Conservation (phyloP, 495 filamentous ascomycete genomes). For the Xylaria cubensis region DNA sequence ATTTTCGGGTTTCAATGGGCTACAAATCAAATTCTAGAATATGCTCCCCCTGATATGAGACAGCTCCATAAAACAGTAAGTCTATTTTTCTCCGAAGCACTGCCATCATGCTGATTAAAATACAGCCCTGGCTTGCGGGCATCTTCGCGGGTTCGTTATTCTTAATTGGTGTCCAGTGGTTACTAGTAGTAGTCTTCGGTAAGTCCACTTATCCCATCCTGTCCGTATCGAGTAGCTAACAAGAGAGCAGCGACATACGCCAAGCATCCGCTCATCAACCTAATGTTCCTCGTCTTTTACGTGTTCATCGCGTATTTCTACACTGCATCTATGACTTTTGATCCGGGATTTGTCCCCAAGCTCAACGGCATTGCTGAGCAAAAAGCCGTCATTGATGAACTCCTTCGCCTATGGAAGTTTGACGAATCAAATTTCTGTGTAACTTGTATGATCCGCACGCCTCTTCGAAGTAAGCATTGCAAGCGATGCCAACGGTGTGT, state of each 20-base stretch:
- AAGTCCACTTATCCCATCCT: constrained; percentile 20
- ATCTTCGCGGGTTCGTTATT: constrained; percentile 90
- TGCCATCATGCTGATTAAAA: constrained; percentile 28
- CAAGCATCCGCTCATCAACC: constrained; percentile 71
- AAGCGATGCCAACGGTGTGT: constrained; percentile 88
- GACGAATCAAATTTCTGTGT: constrained; percentile 95
- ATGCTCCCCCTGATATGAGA: constrained; percentile 84
- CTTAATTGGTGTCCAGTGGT: constrained; percentile 79
- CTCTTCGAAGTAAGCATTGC: constrained; percentile 94
- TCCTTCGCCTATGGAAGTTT: constrained; percentile 84
- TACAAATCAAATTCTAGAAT: constrained; percentile 76
- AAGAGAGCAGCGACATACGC: constrained; percentile 65
- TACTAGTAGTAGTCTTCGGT: constrained; percentile 72
- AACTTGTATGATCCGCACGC: constrained; percentile 89
- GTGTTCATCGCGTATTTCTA: constrained; percentile 84
- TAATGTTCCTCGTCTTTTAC: constrained; percentile 71
- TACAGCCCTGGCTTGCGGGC: constrained; percentile 85
- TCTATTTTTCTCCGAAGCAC: constrained; percentile 24
- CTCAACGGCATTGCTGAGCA: constrained; percentile 85
- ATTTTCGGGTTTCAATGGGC: constrained; percentile 79
- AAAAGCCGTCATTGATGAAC: constrained; percentile 82
- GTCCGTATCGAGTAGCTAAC: constrained; percentile 22
- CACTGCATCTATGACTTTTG: constrained; percentile 77
- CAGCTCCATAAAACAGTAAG: constrained; percentile 85
- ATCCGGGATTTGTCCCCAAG: constrained; percentile 96